Conservation (phyloP, 78 protist species). For the Dictyostelium firmibasis region DNA sequence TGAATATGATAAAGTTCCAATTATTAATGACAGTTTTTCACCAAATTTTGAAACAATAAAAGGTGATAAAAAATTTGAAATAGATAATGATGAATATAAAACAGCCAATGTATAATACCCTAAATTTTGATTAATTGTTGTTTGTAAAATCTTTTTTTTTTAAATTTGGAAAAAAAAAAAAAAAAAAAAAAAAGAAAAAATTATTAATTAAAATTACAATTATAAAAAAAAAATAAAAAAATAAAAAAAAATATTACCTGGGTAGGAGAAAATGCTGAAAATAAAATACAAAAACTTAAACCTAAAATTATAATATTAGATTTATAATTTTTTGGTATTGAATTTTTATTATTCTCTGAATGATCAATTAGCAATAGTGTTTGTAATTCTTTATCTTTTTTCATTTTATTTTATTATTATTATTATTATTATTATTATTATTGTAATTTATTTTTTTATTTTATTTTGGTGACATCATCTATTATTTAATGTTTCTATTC, state of each 20-base stretch:
- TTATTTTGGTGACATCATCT: background rate
- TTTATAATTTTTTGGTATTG: background rate
- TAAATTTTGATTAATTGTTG: conserved; percentile 22
- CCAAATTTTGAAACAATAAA: conserved; percentile 20
- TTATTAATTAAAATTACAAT: background rate
- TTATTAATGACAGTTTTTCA: conserved; percentile 31
- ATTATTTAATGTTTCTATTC: too few species aligned
- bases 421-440: too few species aligned
- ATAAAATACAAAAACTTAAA: conserved; percentile 39
- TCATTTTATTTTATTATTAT: background rate
- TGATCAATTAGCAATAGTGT: background rate
- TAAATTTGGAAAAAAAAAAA: background rate
- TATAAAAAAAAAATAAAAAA: background rate
- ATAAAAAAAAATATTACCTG: conserved; percentile 23
- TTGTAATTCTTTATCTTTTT: background rate
- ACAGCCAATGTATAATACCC: conserved; percentile 48
- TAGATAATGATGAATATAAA: conserved; percentile 25
- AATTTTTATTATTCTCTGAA: background rate
- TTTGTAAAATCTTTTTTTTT: conserved; percentile 31
- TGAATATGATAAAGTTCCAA: conserved; percentile 24
- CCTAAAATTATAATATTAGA: conserved; percentile 42
- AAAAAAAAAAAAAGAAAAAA: too few species aligned
- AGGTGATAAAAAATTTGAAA: conserved; percentile 56
- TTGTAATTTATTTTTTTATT: background rate
- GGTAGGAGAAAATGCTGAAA: conserved; percentile 55